Evolutionary conservation across 1,284 basidiomycete species (phyloP).

Genomic region (Kalmanozyma brasiliensis): DNA sequence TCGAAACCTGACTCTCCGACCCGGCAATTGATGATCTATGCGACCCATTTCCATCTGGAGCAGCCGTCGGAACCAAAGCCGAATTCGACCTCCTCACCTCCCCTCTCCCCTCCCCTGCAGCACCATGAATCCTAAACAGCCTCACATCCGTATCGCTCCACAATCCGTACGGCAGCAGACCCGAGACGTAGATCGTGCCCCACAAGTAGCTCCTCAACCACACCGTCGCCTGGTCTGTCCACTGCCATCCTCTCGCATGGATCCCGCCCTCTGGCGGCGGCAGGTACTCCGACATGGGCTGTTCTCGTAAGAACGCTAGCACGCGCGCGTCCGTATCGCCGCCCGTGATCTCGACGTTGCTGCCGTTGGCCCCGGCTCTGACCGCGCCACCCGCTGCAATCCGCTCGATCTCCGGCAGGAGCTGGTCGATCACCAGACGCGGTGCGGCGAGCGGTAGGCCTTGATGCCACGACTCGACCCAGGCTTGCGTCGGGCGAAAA

Average conservation of each 20-base stretch:
- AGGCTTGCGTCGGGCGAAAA: constrained; percentile 58
- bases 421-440: constrained; percentile 31
- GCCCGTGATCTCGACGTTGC: constrained; percentile 23
- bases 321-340: constrained; percentile 56
- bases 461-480: constrained; percentile 57
- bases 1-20: too few species aligned
- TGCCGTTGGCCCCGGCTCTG: constrained; percentile 10
- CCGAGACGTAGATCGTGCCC: constrained; percentile 57
- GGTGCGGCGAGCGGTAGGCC: constrained; percentile 49
- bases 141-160: constrained; percentile 51
- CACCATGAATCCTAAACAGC: constrained; percentile 38
- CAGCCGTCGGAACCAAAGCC: background rate
- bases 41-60: constrained; percentile 3
- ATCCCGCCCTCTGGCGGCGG: constrained; percentile 14
- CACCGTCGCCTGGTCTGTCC: constrained; percentile 52
- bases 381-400: constrained; percentile 40
- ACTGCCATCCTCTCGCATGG: constrained; percentile 52
- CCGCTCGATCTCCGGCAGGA: constrained; percentile 55
- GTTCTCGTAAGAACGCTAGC: constrained; percentile 56
- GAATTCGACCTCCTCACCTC: constrained; percentile 1
- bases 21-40: constrained; percentile 4
- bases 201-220: constrained; percentile 64
- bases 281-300: constrained; percentile 38
- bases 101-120: background rate
- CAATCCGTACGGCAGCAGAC: constrained; percentile 47